A percentile compares a stretch with the other conserved stretches of the same genome.
Evolutionary conservation across 2,329 filamentous ascomycete genomes (phyloP).

Genomic region (Gnomoniopsis sp.): DNA sequence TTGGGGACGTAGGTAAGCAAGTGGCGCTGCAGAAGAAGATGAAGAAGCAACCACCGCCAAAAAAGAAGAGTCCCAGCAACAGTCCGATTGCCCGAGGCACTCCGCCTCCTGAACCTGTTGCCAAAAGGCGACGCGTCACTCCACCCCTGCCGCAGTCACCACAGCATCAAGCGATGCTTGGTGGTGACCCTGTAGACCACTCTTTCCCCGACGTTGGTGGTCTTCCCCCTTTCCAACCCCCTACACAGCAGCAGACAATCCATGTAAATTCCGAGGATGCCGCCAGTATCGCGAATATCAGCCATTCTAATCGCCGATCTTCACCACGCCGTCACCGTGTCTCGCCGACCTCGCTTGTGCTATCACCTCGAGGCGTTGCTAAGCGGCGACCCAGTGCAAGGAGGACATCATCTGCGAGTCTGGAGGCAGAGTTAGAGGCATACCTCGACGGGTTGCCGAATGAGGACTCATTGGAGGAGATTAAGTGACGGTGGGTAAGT

Average conservation of each 20-base stretch:
- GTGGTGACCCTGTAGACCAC: neutral
- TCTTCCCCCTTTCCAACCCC: too few relatives aligned
- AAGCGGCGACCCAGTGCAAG: neutral
- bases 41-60: neutral
- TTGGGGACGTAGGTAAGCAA: slow-evolving; percentile 1
- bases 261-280: too few relatives aligned
- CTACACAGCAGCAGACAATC: too few relatives aligned
- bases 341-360: neutral
- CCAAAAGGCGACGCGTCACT: neutral
- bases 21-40: neutral
- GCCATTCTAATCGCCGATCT: too few relatives aligned
- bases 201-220: neutral
- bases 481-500: neutral
- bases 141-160: neutral
- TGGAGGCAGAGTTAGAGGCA: neutral
- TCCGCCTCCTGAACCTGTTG: neutral
- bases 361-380: neutral
- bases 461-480: neutral
- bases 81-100: neutral
- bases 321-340: too few relatives aligned
- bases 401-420: neutral
- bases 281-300: too few relatives aligned
- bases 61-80: neutral
- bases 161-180: too few relatives aligned
- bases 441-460: neutral